A percentile compares a stretch with the other conserved stretches of the same genome.
These are phyloP conservation scores for Aspergillus hortae DNA, from an alignment of 2,329 filamentous ascomycete species.

Conservation along the genomic window DNA sequence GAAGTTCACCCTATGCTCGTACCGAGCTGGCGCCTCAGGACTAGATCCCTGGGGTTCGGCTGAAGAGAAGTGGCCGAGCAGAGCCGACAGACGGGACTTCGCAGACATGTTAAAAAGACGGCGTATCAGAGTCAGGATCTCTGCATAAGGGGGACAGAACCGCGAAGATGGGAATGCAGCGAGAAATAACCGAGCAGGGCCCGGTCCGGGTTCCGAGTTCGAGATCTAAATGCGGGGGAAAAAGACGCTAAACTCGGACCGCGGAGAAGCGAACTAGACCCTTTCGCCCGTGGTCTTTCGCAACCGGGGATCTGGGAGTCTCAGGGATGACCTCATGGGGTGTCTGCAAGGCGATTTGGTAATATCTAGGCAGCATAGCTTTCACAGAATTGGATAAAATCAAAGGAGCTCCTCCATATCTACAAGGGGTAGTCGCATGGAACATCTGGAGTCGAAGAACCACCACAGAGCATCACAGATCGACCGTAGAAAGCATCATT, in stretches of 20 bases:
- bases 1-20: constrained; percentile 37
- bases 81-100: constrained; percentile 24
- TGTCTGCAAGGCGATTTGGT: no score
- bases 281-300: no score
- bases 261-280: constrained; percentile 6
- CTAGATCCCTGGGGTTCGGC: constrained; percentile 18
- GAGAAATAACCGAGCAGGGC: neutral
- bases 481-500: constrained; percentile 15
- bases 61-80: constrained; percentile 28
- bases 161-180: neutral
- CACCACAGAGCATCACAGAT: neutral
- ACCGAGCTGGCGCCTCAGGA: constrained; percentile 6
- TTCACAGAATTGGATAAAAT: no score
- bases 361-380: no score
- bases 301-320: no score
- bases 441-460: neutral
- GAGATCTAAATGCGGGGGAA: constrained; percentile 11
- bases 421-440: neutral
- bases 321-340: no score
- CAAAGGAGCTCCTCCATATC: neutral
- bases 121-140: neutral
- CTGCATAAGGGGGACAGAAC: neutral
- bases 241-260: constrained; percentile 3
- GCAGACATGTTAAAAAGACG: constrained; percentile 4
- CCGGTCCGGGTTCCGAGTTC: neutral